Base-by-base conservation (phyloP, 1,284 basidiomycete genomes). In the Grifola frondosa region DNA sequence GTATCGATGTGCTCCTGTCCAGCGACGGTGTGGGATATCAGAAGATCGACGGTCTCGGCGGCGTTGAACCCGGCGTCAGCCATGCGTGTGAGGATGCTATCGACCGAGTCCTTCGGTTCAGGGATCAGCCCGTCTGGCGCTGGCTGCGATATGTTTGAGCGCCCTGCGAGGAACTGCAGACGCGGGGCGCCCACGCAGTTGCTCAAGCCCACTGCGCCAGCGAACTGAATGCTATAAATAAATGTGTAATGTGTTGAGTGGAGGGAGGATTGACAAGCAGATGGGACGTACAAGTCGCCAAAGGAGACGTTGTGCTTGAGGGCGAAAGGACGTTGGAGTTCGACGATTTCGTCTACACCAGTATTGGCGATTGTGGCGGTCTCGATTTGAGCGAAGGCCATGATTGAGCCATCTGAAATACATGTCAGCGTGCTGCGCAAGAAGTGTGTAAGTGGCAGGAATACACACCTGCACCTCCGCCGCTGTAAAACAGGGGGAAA, bases 171-270 rank as follows among this genome's bases (percentile, higher is more conserved):
- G 53, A 56, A 56, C 15, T 52, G 25, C 21, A 58, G 46, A 1
- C 26, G 45, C 24, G 58, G 58, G 28, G 56, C 58, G 44, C 59
- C 59, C 20, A 53, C 49, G 43, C 58, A 60, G 47, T 59, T 58
- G 21, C 38, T 43, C 13, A 57, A 16, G 10, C 51, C 58, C 33
- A 61, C 49, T 5, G 59, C 59, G 24, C 51, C 57, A n/a, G 58
- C 53, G 31, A 60, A 56, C 31, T 56, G 53, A 24, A 60, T 57
- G 34, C 53, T 57, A 35, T 26, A 33, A 37, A 40, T 31, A 10
- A 16, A 20, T 9, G 29, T 19, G 12, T 7, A 25, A 19, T 13
- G 7, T 28, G 13, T 6, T 8, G 20, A 25, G 5, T 22, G 13
- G 13, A 25, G 22, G 12, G 6, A n/a, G 39, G 12, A 31, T 15